Percentiles rank a stretch among this genome's conserved stretches.
Evolutionary conservation across 805 yeast genomes (phyloP).

Genomic region (Ogataea paraovalis): DNA sequence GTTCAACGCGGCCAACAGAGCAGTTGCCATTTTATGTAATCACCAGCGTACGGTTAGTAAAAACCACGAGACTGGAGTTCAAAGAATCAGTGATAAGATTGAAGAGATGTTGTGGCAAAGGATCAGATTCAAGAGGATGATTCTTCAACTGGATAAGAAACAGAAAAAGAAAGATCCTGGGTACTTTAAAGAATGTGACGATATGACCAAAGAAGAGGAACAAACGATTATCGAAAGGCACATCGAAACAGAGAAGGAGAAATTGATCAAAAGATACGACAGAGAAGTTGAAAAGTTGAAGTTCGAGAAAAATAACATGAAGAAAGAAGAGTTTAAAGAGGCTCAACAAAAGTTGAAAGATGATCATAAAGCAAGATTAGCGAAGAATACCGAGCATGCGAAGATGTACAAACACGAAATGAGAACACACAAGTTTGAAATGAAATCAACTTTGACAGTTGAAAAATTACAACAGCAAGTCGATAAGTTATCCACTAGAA

Average conservation of each 20-base stretch:
- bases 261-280: conserved; percentile 56
- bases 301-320: conserved; percentile 52
- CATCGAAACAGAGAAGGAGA: conserved; percentile 63
- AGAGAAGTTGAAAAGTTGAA: conserved; percentile 74
- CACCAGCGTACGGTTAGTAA: conserved; percentile 93
- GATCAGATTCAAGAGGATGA: conserved; percentile 66
- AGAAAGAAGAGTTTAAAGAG: conserved; percentile 49
- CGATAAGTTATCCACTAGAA: conserved; percentile 67
- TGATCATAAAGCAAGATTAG: conserved; percentile 53
- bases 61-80: conserved; percentile 76
- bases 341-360: conserved; percentile 48
- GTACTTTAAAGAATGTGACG: conserved; percentile 66
- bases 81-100: conserved; percentile 70
- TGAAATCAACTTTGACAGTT: conserved; percentile 48
- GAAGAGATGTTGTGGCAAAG: conserved; percentile 84
- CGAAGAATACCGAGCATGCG: conserved; percentile 48
- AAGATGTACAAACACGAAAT: conserved; percentile 54
- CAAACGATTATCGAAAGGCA: conserved; percentile 53
- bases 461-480: conserved; percentile 73
- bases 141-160: conserved; percentile 58
- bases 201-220: conserved; percentile 62
- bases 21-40: conserved; percentile 93
- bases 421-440: conserved; percentile 52
- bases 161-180: conserved; percentile 46
- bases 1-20: conserved; percentile 92